phyloP scores from a whole-genome alignment of 495 filamentous ascomycete genomes.

The Hypoxylon intermedium region DNA sequence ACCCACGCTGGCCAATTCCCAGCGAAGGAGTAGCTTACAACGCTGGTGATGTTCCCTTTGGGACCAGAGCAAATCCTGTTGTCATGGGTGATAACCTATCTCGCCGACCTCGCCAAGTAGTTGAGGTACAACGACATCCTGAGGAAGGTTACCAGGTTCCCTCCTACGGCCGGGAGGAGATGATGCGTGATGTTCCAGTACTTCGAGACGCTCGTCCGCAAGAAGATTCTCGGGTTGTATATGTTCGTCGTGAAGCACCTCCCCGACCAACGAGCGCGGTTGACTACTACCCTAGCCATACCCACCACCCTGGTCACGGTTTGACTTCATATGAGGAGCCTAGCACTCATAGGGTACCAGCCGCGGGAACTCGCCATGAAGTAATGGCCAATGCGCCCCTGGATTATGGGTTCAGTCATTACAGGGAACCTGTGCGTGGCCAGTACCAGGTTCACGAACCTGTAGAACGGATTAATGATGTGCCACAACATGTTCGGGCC shows the following conservation, averaged over 20 bases:
- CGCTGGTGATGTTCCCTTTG: slow-evolving; percentile 26
- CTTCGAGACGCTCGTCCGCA: slow-evolving; percentile 20
- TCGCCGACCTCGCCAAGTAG: slow-evolving; percentile 33
- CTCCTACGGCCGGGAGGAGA: slow-evolving; percentile 7
- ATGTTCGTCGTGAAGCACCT: slow-evolving; percentile 23
- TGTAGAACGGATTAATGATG: slow-evolving; percentile 12
- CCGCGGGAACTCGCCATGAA: not conserved
- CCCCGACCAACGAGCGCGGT: slow-evolving; percentile 14
- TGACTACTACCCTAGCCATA: slow-evolving; percentile 15
- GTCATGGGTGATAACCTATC: slow-evolving; percentile 24
- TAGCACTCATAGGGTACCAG: slow-evolving; percentile 3
- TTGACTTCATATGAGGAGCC: slow-evolving; percentile 14
- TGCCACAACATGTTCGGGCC: slow-evolving; percentile 7
- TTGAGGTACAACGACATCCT: slow-evolving; percentile 32
- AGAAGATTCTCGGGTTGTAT: slow-evolving; percentile 23
- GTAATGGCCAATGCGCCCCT: slow-evolving; percentile 1
- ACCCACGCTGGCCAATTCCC: slow-evolving; percentile 16
- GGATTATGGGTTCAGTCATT: slow-evolving; percentile 1
- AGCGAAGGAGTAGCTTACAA: slow-evolving; percentile 18
- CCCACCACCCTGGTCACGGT: slow-evolving; percentile 1
- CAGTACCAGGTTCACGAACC: slow-evolving; percentile 6
- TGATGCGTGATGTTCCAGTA: slow-evolving; percentile 11
- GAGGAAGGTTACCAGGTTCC: slow-evolving; percentile 9
- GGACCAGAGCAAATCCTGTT: slow-evolving; percentile 34
- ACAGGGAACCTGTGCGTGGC: slow-evolving; percentile 15